Percentiles rank a stretch among this genome's conserved stretches.
phyloP scores from a whole-genome alignment of 208 protist genomes.

The Leishmania arabica region DNA sequence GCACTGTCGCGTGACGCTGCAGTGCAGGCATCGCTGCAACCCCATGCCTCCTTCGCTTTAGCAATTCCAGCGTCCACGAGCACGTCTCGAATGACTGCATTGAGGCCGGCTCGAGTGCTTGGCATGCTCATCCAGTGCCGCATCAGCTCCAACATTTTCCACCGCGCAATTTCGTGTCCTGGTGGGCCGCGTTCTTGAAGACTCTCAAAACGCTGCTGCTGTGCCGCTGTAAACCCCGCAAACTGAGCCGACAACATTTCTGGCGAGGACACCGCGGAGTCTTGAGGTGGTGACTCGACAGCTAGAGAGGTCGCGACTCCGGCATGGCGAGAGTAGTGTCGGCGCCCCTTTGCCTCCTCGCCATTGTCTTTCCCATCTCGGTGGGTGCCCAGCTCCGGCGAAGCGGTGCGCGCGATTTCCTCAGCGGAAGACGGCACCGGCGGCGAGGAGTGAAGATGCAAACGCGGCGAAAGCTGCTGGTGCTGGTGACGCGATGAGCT shows the following conservation, averaged over 20 bases:
- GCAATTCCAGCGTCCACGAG: slow-evolving; percentile 33
- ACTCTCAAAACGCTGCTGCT: slow-evolving; percentile 33
- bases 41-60: slow-evolving; percentile 35
- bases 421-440: not conserved
- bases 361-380: slow-evolving; percentile 6
- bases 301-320: slow-evolving; percentile 4
- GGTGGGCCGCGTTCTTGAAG: slow-evolving; percentile 33
- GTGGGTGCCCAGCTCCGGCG: not conserved
- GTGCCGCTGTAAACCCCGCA: slow-evolving; percentile 19
- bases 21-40: slow-evolving; percentile 1
- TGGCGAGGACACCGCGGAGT: not conserved
- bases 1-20: not conserved
- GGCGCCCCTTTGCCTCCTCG: slow-evolving; percentile 16
- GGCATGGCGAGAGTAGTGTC: slow-evolving; percentile 17
- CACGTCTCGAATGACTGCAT: slow-evolving; percentile 45
- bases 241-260: slow-evolving; percentile 19
- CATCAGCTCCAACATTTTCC: slow-evolving; percentile 68
- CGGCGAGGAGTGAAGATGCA: slow-evolving; percentile 1
- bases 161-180: slow-evolving; percentile 37
- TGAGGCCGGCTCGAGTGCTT: slow-evolving; percentile 38
- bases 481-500: slow-evolving; percentile 9
- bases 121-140: slow-evolving; percentile 68
- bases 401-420: not conserved
- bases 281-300: not conserved
- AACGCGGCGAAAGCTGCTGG: slow-evolving; percentile 10